Evolutionary conservation across 1,284 basidiomycete species (phyloP), one percentile per base, ranked within the genome.

Genomic region (Ceratobasidium papillatum): DNA sequence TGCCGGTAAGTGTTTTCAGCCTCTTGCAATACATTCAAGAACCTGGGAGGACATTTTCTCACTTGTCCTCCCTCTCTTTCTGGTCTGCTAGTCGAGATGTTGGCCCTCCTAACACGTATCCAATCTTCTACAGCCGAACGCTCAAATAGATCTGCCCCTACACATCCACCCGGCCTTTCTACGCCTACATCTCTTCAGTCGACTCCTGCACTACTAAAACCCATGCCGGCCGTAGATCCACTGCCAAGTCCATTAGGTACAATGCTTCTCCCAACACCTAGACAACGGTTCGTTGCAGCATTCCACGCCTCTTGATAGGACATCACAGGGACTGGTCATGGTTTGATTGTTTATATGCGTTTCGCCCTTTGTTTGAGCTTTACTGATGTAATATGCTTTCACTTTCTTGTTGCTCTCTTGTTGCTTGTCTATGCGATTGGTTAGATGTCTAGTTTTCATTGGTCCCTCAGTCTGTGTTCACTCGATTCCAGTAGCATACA

Each of bases 81-180:
- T 61, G 38, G 68, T 71, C 12, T 38, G 22, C 17, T 45, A 71
- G 68, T 54, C 68, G 68, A 71, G 32, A 71, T 71, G 56, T 61
- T 71, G 43, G 68, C 68, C 51, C 68, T 71, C 68, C 68, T 71
- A 71, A 71, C 68, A 32, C 68, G 68, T 54, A 41, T 71, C 45
- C 68, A 71, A 71, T 71, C 68, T 71, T 71, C 56, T 49, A 30
- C 68, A 71, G 68, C 68, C 56, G 68, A 71, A 30, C 68, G 68
- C 56, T 34, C 45, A 30, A 41, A 12, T 27, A 56, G 51, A 34
- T 34, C 51, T 43, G 41, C 68, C 9, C 68, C 68, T 11, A 19
- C 56, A 14, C 54, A 45, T 17, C 68, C 68, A 9, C 68, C 68
- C n/a, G 68, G 68, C 9, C 43, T 71, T 9, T 25, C 59, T 1